A percentile compares a stretch with the other conserved stretches of the same genome.
These are phyloP conservation scores for Cladosporium velox DNA, from an alignment of 2,329 filamentous ascomycete genomes.

Conservation along the genomic window DNA sequence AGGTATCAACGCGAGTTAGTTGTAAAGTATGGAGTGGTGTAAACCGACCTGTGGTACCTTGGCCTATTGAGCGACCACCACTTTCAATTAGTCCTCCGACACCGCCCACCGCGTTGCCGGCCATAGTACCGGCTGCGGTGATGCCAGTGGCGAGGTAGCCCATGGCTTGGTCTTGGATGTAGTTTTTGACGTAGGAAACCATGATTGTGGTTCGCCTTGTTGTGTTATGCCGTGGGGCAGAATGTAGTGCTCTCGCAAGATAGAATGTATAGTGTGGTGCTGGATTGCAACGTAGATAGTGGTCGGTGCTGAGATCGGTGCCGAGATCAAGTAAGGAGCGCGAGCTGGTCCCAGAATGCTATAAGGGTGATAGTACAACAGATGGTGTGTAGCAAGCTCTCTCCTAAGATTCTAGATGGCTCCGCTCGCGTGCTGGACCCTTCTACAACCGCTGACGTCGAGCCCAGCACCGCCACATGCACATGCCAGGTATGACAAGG, in stretches of 20 bases:
- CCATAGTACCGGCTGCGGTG: conserved; percentile 40
- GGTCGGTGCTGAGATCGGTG: conserved; percentile 1
- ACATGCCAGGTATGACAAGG: conserved; percentile 11
- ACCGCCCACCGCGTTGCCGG: conserved; percentile 41
- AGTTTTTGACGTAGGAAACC: conserved; percentile 28
- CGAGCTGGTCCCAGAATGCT: neutral
- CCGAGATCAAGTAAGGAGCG: neutral
- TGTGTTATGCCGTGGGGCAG: neutral
- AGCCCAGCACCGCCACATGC: conserved; percentile 16
- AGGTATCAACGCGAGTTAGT: conserved; percentile 27
- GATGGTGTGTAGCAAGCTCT: conserved; percentile 2
- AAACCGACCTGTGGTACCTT: conserved; percentile 34
- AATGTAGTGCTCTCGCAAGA: neutral
- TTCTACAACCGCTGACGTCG: conserved; percentile 13
- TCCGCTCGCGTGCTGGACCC: conserved; percentile 15
- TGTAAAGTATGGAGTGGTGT: conserved; percentile 7
- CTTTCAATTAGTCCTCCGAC: conserved; percentile 39
- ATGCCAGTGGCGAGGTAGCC: conserved; percentile 38
- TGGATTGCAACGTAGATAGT: neutral
- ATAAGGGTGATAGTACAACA: neutral
- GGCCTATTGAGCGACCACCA: conserved; percentile 36
- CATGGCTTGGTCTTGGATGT: conserved; percentile 36
- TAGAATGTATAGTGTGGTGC: neutral
- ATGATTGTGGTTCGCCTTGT: conserved; percentile 5
- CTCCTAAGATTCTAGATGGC: conserved; percentile 17